Conservation (phyloP, 345 rosid genomes). For the Citrus inodora region DNA sequence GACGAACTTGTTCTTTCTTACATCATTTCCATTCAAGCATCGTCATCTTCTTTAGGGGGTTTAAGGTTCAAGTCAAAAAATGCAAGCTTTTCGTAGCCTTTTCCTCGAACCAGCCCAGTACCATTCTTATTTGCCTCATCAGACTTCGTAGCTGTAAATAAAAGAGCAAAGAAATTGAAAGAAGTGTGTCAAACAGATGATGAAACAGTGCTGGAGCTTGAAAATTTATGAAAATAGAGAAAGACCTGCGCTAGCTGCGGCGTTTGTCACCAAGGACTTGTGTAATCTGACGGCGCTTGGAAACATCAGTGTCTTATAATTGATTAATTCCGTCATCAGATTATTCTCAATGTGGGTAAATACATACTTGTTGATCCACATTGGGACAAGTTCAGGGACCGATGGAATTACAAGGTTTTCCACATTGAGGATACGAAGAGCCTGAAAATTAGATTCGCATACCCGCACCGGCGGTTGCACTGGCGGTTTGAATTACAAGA, state of each 20-base stretch:
- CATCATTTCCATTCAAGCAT: background rate
- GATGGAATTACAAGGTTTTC: conserved; percentile 32
- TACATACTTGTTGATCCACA: conserved; percentile 18
- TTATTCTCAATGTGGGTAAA: background rate
- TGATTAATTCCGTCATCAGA: background rate
- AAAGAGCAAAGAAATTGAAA: background rate
- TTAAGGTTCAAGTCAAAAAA: conserved; percentile 1
- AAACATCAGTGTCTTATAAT: conserved; percentile 14
- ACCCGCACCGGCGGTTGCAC: too few relatives aligned
- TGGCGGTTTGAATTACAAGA: background rate
- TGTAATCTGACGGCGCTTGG: conserved; percentile 14
- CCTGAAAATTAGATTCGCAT: conserved; percentile 17
- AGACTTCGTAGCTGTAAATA: background rate
- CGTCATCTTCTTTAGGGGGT: background rate
- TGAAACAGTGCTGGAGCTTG: background rate
- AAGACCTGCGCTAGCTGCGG: background rate
- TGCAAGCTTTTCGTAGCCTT: background rate
- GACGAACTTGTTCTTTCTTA: background rate
- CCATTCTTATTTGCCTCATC: background rate
- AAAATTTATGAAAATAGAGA: background rate
- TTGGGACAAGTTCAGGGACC: background rate
- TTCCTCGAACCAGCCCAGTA: background rate
- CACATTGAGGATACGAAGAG: conserved; percentile 4
- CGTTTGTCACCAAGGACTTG: background rate
- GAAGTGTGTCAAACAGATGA: background rate